Percentiles rank a stretch among this genome's conserved stretches.
These are phyloP conservation scores for Solanum clarkiae DNA, from an alignment of 257 asterid species.

Conservation along the genomic window DNA sequence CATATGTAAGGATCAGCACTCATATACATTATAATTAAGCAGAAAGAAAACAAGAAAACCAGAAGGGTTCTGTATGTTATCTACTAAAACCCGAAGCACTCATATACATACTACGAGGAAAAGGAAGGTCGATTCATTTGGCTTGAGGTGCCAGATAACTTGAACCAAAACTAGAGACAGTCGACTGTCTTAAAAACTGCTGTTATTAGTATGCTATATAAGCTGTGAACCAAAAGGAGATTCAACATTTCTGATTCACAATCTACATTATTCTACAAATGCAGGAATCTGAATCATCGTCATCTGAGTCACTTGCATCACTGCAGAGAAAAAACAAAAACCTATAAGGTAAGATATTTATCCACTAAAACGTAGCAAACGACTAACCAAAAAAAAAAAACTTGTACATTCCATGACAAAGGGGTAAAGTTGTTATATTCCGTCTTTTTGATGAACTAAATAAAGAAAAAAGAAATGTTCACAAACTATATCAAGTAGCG, in stretches of 20 bases:
- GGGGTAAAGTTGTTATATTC: not conserved
- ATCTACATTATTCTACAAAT: constrained; percentile 67
- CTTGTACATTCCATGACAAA: not conserved
- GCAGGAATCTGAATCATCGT: constrained; percentile 67
- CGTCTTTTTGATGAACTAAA: not conserved
- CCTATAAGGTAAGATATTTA: not conserved
- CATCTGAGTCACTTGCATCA: constrained; percentile 64
- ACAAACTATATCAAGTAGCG: not conserved
- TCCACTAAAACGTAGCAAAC: not conserved
- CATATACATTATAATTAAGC: not conserved
- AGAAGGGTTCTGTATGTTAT: not conserved
- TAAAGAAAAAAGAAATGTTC: not conserved
- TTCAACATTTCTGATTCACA: not conserved
- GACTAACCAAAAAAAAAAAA: not conserved
- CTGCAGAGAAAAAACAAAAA: constrained; percentile 29
- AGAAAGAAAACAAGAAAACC: not conserved
- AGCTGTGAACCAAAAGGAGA: not conserved
- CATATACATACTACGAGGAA: not conserved
- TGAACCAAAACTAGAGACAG: not conserved
- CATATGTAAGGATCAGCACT: not conserved
- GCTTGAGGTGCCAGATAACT: not conserved
- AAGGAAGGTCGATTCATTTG: not conserved
- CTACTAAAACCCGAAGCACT: not conserved
- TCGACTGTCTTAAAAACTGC: not conserved
- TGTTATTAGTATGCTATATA: not conserved